phyloP scores from a whole-genome alignment of 495 filamentous ascomycete genomes.

The Xylaria palmicola region DNA sequence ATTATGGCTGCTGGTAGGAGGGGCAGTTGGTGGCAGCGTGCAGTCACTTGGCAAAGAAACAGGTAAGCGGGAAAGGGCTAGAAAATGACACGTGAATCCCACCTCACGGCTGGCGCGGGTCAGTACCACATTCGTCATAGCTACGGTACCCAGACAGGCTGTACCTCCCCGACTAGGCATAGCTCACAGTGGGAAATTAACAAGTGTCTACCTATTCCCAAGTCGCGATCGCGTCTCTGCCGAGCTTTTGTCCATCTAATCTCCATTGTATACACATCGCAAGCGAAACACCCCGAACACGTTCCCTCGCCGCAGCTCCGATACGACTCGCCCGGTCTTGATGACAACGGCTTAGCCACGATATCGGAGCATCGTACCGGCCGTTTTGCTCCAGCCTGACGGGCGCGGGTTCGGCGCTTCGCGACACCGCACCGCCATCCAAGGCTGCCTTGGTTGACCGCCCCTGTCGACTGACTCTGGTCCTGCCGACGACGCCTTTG shows the following conservation, averaged over 20 bases:
- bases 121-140: not conserved
- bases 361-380: constrained; percentile 11
- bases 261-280: constrained; percentile 21
- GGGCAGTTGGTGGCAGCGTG: not conserved
- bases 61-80: not conserved
- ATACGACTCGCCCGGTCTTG: constrained; percentile 19
- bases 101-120: constrained; percentile 1
- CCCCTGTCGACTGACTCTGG: constrained; percentile 18
- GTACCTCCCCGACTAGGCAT: constrained; percentile 1
- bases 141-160: not conserved
- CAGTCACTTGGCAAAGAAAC: not conserved
- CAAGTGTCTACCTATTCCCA: constrained; percentile 4
- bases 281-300: constrained; percentile 27
- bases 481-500: not conserved
- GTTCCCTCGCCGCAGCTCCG: constrained; percentile 20
- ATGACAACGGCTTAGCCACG: constrained; percentile 3
- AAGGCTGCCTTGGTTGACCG: constrained; percentile 15
- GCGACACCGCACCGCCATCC: constrained; percentile 11
- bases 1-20: not conserved
- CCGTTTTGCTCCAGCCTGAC: constrained; percentile 3
- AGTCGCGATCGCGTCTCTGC: constrained; percentile 34
- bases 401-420: not conserved
- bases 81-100: constrained; percentile 5
- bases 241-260: constrained; percentile 9
- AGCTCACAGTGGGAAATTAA: constrained; percentile 4